These are phyloP conservation scores for Stephania cephalantha DNA, from an alignment of 164 flowering plant species.

Conservation along the genomic window DNA sequence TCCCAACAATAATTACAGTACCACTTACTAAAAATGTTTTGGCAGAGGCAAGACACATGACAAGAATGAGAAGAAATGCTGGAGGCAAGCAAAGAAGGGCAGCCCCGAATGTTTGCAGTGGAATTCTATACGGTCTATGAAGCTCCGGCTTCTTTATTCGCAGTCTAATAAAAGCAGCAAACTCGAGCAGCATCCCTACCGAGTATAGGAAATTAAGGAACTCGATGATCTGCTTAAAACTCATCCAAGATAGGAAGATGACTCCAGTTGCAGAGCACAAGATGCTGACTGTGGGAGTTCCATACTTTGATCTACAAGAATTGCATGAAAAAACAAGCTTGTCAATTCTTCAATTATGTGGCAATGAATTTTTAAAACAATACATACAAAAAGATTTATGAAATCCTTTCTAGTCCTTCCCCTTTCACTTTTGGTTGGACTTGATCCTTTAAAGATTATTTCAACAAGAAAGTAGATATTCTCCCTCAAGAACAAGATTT, in stretches of 20 bases:
- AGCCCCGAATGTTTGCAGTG: slow-evolving; percentile 58
- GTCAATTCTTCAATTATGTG: neutral
- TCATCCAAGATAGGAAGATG: slow-evolving; percentile 85
- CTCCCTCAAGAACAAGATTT: neutral
- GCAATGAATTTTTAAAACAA: neutral
- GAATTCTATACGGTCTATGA: slow-evolving; percentile 75
- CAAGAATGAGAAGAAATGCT: slow-evolving; percentile 57
- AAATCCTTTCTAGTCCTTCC: neutral
- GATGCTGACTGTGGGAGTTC: slow-evolving; percentile 86
- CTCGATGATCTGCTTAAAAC: slow-evolving; percentile 82
- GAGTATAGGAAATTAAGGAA: slow-evolving; percentile 79
- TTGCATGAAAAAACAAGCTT: neutral
- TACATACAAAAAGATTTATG: neutral
- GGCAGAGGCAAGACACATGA: slow-evolving; percentile 75
- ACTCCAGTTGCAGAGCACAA: slow-evolving; percentile 88
- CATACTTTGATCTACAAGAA: slow-evolving; percentile 65
- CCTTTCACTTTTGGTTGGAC: neutral
- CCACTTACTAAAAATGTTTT: slow-evolving; percentile 57
- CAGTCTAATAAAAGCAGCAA: slow-evolving; percentile 77
- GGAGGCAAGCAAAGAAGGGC: slow-evolving; percentile 77
- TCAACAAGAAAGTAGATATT: too few species aligned
- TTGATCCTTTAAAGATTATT: neutral
- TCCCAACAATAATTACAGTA: slow-evolving; percentile 44
- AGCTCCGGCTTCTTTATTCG: slow-evolving; percentile 78
- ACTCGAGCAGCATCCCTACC: slow-evolving; percentile 84